Conservation (phyloP, 2,329 filamentous ascomycete species). For the Fusarium tupiense region DNA sequence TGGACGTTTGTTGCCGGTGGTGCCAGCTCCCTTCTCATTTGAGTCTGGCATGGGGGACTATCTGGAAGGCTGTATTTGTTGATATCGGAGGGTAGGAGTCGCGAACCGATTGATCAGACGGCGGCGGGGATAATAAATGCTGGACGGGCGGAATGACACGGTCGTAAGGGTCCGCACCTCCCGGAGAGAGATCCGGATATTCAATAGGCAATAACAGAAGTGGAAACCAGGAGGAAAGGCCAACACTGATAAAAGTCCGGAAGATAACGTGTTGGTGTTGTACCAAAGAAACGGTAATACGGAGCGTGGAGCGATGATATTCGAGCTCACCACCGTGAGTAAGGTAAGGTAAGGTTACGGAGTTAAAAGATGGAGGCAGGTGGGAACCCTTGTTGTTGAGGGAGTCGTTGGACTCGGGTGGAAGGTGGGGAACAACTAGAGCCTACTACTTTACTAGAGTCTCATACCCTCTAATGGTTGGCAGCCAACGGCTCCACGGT, state of each 20-base stretch:
- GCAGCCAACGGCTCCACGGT: slow-evolving; percentile 1
- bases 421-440: slow-evolving; percentile 4
- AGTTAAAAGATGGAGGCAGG: slow-evolving; percentile 27
- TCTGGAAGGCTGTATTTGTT: slow-evolving; percentile 3
- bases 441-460: slow-evolving; percentile 4
- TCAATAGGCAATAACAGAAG: background rate
- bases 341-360: slow-evolving; percentile 8
- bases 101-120: slow-evolving; percentile 20
- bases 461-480: background rate
- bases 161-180: slow-evolving; percentile 23
- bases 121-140: slow-evolving; percentile 22
- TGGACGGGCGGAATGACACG: slow-evolving; percentile 5
- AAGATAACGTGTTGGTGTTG: background rate
- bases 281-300: slow-evolving; percentile 15
- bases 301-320: slow-evolving; percentile 19
- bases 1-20: slow-evolving; percentile 44
- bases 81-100: slow-evolving; percentile 10
- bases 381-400: slow-evolving; percentile 12
- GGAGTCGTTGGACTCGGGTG: slow-evolving; percentile 9
- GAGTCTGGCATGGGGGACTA: slow-evolving; percentile 49
- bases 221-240: background rate
- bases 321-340: slow-evolving; percentile 7
- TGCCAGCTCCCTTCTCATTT: slow-evolving; percentile 50
- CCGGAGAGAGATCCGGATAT: slow-evolving; percentile 1
- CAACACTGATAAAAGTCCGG: background rate